phyloP scores from a whole-genome alignment of 345 rosid species.

The Ricinus communis region DNA sequence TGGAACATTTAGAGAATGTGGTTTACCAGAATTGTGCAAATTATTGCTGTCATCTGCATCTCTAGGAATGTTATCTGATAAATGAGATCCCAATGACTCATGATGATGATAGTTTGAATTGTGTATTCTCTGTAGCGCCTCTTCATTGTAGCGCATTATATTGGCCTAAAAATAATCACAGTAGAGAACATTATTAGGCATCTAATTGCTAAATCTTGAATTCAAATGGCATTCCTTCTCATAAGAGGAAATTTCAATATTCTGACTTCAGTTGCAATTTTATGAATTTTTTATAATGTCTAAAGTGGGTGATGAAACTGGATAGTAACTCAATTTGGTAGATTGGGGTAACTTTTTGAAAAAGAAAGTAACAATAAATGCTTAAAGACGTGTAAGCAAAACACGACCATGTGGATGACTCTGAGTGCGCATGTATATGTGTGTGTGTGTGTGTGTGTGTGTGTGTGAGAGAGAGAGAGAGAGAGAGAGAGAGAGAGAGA shows the following conservation, averaged over 20 bases:
- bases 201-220: neutral
- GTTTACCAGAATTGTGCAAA: constrained; percentile 28
- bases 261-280: constrained; percentile 1
- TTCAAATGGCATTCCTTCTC: neutral
- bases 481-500: neutral
- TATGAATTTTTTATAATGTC: neutral
- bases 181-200: constrained; percentile 10
- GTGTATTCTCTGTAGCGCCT: constrained; percentile 52
- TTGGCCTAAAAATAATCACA: constrained; percentile 51
- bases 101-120: constrained; percentile 38
- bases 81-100: constrained; percentile 51
- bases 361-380: too few species aligned
- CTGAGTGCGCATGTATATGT: neutral
- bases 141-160: constrained; percentile 75
- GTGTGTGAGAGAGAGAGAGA: neutral
- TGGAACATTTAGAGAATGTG: constrained; percentile 42
- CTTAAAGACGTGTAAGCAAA: neutral
- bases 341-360: neutral
- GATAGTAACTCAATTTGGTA: neutral
- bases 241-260: neutral
- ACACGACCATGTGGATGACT: neutral
- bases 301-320: neutral
- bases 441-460: too few species aligned
- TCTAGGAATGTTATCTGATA: constrained; percentile 40
- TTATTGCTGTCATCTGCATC: constrained; percentile 20